These are phyloP conservation scores for Candida ovalis DNA, from an alignment of 805 yeast genomes.

Conservation along the genomic window DNA sequence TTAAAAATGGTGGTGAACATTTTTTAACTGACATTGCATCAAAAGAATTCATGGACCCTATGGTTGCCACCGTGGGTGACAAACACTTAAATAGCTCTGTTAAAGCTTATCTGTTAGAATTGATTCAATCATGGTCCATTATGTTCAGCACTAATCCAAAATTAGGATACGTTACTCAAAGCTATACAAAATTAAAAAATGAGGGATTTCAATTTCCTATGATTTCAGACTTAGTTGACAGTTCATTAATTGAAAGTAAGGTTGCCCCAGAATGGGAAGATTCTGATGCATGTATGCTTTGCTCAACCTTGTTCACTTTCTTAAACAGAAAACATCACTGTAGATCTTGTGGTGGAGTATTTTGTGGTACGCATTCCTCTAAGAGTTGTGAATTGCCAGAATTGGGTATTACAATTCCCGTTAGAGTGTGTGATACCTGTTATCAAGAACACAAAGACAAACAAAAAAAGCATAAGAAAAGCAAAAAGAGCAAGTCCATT, in stretches of 20 bases:
- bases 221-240: conserved; percentile 34
- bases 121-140: conserved; percentile 74
- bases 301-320: conserved; percentile 75
- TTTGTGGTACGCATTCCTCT: conserved; percentile 80
- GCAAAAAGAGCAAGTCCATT: conserved; percentile 16
- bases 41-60: conserved; percentile 80
- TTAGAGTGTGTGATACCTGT: conserved; percentile 92
- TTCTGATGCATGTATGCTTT: conserved; percentile 91
- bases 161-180: conserved; percentile 57
- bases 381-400: conserved; percentile 69
- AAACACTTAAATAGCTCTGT: conserved; percentile 44
- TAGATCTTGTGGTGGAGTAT: conserved; percentile 95
- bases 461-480: conserved; percentile 17
- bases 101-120: conserved; percentile 52
- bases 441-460: conserved; percentile 53
- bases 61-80: conserved; percentile 43
- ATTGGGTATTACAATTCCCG: conserved; percentile 83
- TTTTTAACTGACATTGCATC: conserved; percentile 76
- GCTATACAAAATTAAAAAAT: conserved; percentile 53
- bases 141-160: conserved; percentile 68
- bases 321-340: conserved; percentile 94
- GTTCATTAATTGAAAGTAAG: conserved; percentile 71
- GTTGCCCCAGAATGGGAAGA: conserved; percentile 99
- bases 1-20: conserved; percentile 89
- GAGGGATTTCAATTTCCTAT: conserved; percentile 71